A percentile compares a stretch with the other conserved stretches of the same genome.
Conservation (phyloP, 176 grass and related monocot species). For the Pharus latifolius region DNA sequence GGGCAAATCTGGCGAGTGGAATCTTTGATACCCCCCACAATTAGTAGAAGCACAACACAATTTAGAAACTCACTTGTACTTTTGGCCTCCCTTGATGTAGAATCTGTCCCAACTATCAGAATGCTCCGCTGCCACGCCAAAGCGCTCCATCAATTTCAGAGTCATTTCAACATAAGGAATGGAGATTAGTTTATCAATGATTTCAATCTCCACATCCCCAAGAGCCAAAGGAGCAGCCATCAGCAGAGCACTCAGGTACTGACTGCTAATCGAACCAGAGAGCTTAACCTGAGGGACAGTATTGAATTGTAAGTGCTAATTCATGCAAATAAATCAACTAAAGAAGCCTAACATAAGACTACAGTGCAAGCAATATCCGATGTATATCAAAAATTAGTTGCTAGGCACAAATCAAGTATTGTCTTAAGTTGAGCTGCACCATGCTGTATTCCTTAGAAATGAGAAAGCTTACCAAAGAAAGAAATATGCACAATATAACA, state of each 20-base stretch:
- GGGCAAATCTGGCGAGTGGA: not conserved
- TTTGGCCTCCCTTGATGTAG: slow-evolving; percentile 88
- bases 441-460: not conserved
- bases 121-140: slow-evolving; percentile 75
- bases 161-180: slow-evolving; percentile 99
- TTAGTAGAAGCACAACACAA: not conserved
- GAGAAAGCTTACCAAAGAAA: not conserved
- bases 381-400: not conserved
- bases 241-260: slow-evolving; percentile 88
- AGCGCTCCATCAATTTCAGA: slow-evolving; percentile 90
- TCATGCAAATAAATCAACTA: not conserved
- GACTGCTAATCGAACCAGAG: slow-evolving; percentile 97
- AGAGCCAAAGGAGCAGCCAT: slow-evolving; percentile 95
- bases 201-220: slow-evolving; percentile 92
- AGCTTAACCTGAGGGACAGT: slow-evolving; percentile 54
- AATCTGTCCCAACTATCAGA: slow-evolving; percentile 94
- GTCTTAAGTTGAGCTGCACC: not conserved
- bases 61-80: slow-evolving; percentile 57
- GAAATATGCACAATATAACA: not conserved
- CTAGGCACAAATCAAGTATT: not conserved
- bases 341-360: not conserved
- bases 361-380: not conserved
- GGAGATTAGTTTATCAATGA: slow-evolving; percentile 97
- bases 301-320: not conserved
- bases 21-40: not conserved